phyloP scores from a whole-genome alignment of 306 rosid species.

The Cucurbita moschata region DNA sequence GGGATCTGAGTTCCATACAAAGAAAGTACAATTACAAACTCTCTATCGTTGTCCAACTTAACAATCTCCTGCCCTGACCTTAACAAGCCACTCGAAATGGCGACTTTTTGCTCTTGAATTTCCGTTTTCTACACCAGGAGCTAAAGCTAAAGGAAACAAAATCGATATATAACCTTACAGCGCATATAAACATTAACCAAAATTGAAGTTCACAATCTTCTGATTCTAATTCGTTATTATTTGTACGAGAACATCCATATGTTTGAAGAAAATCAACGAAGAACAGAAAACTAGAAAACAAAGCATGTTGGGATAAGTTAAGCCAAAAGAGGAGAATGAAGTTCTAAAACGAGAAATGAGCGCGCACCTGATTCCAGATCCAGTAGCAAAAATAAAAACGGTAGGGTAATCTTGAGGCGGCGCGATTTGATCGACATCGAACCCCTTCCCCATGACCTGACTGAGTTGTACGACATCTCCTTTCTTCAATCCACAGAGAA shows the following conservation, averaged over 20 bases:
- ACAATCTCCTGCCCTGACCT: neutral
- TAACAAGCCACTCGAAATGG: neutral
- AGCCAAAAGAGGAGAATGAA: neutral
- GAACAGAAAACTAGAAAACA: neutral
- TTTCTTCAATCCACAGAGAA: conserved; percentile 60
- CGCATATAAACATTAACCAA: neutral
- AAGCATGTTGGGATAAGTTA: neutral
- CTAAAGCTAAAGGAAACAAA: neutral
- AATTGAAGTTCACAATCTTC: neutral
- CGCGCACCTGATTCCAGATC: conserved; percentile 82
- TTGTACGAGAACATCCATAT: neutral
- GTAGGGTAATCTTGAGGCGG: conserved; percentile 54
- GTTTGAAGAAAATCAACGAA: neutral
- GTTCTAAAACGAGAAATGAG: neutral
- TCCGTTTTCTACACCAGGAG: neutral
- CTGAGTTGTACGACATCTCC: conserved; percentile 82
- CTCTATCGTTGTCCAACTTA: neutral
- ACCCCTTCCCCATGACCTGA: conserved; percentile 69
- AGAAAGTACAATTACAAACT: neutral
- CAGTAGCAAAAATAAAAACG: conserved; percentile 67
- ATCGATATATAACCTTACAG: neutral
- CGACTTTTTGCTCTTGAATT: neutral
- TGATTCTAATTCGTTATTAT: neutral
- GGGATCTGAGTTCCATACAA: neutral
- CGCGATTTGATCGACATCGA: conserved; percentile 45